phyloP scores from a whole-genome alignment of 2,329 filamentous ascomycete species.

The Colletotrichum sojae region DNA sequence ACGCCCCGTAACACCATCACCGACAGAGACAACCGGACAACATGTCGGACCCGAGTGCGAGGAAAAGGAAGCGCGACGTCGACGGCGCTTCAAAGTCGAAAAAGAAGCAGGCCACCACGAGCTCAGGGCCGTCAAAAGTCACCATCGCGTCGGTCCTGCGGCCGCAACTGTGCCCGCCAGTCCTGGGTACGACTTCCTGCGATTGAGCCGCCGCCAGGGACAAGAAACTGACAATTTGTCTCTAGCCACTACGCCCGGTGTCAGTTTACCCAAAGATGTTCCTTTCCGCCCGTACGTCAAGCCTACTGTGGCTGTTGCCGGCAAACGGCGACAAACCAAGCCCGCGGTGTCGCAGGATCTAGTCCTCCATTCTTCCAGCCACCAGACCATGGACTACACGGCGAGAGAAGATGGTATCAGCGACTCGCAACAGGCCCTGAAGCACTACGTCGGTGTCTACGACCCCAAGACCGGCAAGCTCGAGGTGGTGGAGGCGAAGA shows the following conservation, averaged over 20 bases:
- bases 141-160: conserved; percentile 63
- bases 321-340: conserved; percentile 58
- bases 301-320: conserved; percentile 50
- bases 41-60: conserved; percentile 58
- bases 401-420: conserved; percentile 63
- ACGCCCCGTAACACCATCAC: conserved; percentile 12
- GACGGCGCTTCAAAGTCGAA: conserved; percentile 59
- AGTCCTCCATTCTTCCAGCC: conserved; percentile 69
- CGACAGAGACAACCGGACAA: conserved; percentile 23
- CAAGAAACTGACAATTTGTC: conserved; percentile 4
- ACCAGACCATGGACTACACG: conserved; percentile 72
- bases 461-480: conserved; percentile 72
- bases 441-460: conserved; percentile 76
- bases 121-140: conserved; percentile 54
- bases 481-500: conserved; percentile 74
- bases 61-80: conserved; percentile 69
- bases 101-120: conserved; percentile 61
- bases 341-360: conserved; percentile 60
- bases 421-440: conserved; percentile 57
- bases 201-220: neutral
- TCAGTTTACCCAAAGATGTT: conserved; percentile 52
- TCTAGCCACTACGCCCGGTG: conserved; percentile 51
- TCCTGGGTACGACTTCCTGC: conserved; percentile 61
- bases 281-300: conserved; percentile 66
- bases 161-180: conserved; percentile 64